Conservation (phyloP, 148 eudicot genomes). For the Talinum fruticosum region DNA sequence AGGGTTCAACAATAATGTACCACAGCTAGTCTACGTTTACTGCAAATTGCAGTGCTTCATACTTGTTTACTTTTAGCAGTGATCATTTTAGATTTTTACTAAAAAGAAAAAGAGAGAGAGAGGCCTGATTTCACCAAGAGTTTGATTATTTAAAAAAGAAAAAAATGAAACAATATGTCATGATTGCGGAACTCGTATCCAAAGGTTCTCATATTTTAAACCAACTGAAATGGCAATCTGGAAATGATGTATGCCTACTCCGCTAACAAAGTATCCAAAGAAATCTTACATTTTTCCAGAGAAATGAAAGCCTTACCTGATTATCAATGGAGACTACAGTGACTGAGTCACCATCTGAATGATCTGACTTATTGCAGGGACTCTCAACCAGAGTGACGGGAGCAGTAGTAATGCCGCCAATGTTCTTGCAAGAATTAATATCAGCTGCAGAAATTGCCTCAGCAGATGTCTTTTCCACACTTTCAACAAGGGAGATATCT, state of each 20-base stretch:
- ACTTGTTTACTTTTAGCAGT: background rate
- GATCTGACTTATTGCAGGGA: conserved; percentile 16
- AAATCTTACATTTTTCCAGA: conserved; percentile 45
- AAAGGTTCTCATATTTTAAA: background rate
- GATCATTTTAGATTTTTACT: no score
- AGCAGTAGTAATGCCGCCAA: conserved; percentile 22
- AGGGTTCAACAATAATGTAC: background rate
- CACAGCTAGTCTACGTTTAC: background rate
- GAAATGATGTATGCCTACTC: background rate
- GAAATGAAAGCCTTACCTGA: conserved; percentile 30
- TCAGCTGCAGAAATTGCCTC: conserved; percentile 22
- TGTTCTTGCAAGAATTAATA: conserved; percentile 19
- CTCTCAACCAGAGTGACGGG: conserved; percentile 19
- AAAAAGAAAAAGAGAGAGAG: background rate
- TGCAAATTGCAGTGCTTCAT: background rate
- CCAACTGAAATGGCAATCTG: background rate
- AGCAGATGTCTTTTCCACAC: conserved; percentile 17
- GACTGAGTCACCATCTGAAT: conserved; percentile 19
- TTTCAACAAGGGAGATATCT: conserved; percentile 11
- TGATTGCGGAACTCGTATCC: background rate
- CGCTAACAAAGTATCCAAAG: background rate
- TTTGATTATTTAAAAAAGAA: background rate
- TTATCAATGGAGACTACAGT: conserved; percentile 18
- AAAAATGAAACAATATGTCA: background rate
- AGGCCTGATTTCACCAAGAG: background rate